Base-by-base conservation (phyloP, 1,284 basidiomycete genomes). In the Cutaneotrichosporon cyanovorans region DNA sequence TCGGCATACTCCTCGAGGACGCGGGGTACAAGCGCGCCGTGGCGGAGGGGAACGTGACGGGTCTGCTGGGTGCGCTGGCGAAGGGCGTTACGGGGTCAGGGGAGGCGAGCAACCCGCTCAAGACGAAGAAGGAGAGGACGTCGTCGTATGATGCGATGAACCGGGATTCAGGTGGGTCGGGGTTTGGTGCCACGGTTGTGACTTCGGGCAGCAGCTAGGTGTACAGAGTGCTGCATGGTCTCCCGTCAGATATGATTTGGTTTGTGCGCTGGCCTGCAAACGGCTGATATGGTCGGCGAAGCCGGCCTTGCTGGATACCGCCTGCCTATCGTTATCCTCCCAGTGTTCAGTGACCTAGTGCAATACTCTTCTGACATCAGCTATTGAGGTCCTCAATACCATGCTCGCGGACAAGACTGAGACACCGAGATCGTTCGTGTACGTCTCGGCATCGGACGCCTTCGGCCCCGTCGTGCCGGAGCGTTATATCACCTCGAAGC, bases 391-490 rank as follows among this genome's bases (percentile, higher is more conserved):
- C 25, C 83, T 85, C 62, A 78, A 84, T 63, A 79, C 85, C 8
- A 85, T 87, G 66, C 57, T 83, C 10, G 19, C 48, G 4, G 56
- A 48, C 46, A 63, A 41, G 16, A 21, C 39, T 16, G 15, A 37
- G 1, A 23, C 35, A 1, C 41, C 22, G 55, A 22, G 56, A 40
- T 80, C 88, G 5, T 97, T 98, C 71, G 78, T 96, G 36, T 97
- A 86, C 72, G 77, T 98, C 52, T 98, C 93, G 28, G 92, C 93
- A 5, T 92, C 92, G 59, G 91, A 96, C 63, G 80, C 92, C 36
- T 89, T 84, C 72, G 79, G 87, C 21, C 93, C 93, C 2, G 63
- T 93, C 55, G 80, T 97, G 28, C 82, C 91, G 20, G 75, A 79
- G 0, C 74, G 85, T 34, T 97, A 97, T 73, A 88, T 95, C 57